Conservation (phyloP, 2,329 filamentous ascomycete genomes). For the Cercospora sp. region DNA sequence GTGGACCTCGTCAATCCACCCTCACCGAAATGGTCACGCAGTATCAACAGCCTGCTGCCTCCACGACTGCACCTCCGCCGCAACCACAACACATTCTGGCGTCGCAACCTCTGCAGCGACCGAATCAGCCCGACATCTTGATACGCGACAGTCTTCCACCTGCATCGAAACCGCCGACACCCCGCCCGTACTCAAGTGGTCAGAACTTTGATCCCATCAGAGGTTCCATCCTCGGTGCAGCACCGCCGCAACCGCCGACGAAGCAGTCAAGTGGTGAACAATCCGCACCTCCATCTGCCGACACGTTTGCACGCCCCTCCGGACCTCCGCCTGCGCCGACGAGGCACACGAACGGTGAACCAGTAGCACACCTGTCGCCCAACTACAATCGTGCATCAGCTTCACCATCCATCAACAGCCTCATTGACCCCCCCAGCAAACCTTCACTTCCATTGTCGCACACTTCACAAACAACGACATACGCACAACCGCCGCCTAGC, state of each 20-base stretch:
- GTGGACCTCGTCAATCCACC: constrained; percentile 41
- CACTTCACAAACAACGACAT: constrained; percentile 28
- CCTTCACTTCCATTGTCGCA: constrained; percentile 36
- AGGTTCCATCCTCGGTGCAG: constrained; percentile 57
- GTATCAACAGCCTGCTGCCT: constrained; percentile 29
- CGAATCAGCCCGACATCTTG: constrained; percentile 33
- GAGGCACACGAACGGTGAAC: constrained; percentile 26
- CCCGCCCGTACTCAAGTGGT: constrained; percentile 61
- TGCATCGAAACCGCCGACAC: constrained; percentile 42
- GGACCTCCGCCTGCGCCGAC: constrained; percentile 28
- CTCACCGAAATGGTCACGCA: constrained; percentile 43
- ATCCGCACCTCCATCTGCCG: constrained; percentile 44
- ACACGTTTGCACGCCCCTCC: constrained; percentile 32
- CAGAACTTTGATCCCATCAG: constrained; percentile 90
- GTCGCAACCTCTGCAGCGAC: constrained; percentile 16
- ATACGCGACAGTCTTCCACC: constrained; percentile 42
- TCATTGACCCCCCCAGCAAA: constrained; percentile 69
- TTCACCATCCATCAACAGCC: constrained; percentile 86
- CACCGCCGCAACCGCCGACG: constrained; percentile 29
- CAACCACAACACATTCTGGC: constrained; percentile 19
- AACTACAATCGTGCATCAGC: constrained; percentile 72
- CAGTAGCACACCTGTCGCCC: constrained; percentile 44
- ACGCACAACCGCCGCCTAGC: constrained; percentile 25
- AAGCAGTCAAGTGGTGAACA: constrained; percentile 27
- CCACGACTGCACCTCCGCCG: constrained; percentile 23